Percentiles rank a stretch among this genome's conserved stretches.
Evolutionary conservation across 371 early-diverging fungal species (phyloP).

Genomic region (Apophysomyces variabilis): DNA sequence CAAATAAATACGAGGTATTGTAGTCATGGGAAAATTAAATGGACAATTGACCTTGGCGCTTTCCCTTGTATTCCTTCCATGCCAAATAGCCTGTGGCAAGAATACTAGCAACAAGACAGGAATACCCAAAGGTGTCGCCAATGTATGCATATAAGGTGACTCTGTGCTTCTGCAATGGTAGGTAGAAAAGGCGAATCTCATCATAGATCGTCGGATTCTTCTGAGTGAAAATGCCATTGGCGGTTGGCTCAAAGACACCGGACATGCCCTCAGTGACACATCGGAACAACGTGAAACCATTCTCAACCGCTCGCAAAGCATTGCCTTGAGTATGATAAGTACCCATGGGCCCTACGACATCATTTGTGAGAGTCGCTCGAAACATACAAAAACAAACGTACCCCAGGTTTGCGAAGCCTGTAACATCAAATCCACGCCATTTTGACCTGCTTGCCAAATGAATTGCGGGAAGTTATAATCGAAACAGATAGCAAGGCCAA

Average conservation of each 20-base stretch:
- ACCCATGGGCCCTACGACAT: slow-evolving; percentile 43
- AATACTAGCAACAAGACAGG: slow-evolving; percentile 37
- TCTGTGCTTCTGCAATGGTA: slow-evolving; percentile 51
- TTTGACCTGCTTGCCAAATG: slow-evolving; percentile 54
- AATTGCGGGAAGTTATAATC: slow-evolving; percentile 57
- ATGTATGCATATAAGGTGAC: slow-evolving; percentile 46
- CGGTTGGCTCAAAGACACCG: slow-evolving; percentile 49
- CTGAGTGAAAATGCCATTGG: slow-evolving; percentile 49
- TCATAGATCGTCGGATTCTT: slow-evolving; percentile 44
- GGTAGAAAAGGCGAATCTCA: slow-evolving; percentile 44
- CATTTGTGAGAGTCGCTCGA: neutral
- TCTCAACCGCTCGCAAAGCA: slow-evolving; percentile 54
- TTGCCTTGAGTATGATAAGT: slow-evolving; percentile 53
- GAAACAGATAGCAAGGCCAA: slow-evolving; percentile 61
- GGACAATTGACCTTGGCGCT: neutral
- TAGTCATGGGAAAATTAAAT: neutral
- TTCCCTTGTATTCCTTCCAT: neutral
- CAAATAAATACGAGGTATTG: no score
- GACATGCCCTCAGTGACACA: slow-evolving; percentile 59
- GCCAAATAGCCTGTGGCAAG: slow-evolving; percentile 4
- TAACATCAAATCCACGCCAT: slow-evolving; percentile 55
- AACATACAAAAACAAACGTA: slow-evolving; percentile 10
- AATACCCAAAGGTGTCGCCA: slow-evolving; percentile 50
- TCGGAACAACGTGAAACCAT: slow-evolving; percentile 57
- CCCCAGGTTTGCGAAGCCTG: slow-evolving; percentile 66